phyloP scores from a whole-genome alignment of 1,284 basidiomycete genomes.

The Ustilago vetiveriae region DNA sequence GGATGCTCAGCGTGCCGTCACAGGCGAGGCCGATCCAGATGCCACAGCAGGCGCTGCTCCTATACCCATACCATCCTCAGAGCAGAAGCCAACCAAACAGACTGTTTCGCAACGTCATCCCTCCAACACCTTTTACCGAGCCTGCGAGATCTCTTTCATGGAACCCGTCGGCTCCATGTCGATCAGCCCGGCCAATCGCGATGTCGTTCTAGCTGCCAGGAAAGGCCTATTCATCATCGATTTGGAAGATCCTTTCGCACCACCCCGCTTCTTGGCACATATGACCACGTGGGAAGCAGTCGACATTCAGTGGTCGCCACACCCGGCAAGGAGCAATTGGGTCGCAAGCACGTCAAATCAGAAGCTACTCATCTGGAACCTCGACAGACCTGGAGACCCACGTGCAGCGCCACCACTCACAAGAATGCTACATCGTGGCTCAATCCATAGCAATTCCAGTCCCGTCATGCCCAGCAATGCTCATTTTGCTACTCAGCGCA shows the following conservation, averaged over 20 bases:
- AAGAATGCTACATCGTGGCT: slow-evolving; percentile 25
- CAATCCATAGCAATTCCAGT: slow-evolving; percentile 32
- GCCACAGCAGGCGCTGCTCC: slow-evolving; percentile 13
- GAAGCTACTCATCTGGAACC: slow-evolving; percentile 96
- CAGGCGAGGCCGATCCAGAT: slow-evolving; percentile 10
- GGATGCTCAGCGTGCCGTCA: slow-evolving; percentile 34
- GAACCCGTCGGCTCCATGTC: slow-evolving; percentile 66
- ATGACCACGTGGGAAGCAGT: slow-evolving; percentile 97
- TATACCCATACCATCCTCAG: slow-evolving; percentile 23
- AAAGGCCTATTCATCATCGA: slow-evolving; percentile 97
- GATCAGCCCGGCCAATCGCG: slow-evolving; percentile 63
- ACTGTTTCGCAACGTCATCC: slow-evolving; percentile 29
- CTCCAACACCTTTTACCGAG: slow-evolving; percentile 47
- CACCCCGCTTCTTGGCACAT: slow-evolving; percentile 92
- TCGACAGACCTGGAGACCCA: slow-evolving; percentile 69
- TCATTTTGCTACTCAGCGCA: slow-evolving; percentile 29
- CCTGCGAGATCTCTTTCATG: slow-evolving; percentile 50
- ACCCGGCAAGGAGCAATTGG: slow-evolving; percentile 82
- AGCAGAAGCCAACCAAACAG: slow-evolving; percentile 17
- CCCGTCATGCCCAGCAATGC: slow-evolving; percentile 34
- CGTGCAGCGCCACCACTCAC: slow-evolving; percentile 25
- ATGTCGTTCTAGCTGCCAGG: slow-evolving; percentile 70
- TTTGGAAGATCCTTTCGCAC: slow-evolving; percentile 82
- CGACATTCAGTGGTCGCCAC: slow-evolving; percentile 93
- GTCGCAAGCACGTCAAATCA: slow-evolving; percentile 95